These are phyloP conservation scores for Rhypophila decipiens DNA, from an alignment of 495 filamentous ascomycete genomes.

Conservation along the genomic window DNA sequence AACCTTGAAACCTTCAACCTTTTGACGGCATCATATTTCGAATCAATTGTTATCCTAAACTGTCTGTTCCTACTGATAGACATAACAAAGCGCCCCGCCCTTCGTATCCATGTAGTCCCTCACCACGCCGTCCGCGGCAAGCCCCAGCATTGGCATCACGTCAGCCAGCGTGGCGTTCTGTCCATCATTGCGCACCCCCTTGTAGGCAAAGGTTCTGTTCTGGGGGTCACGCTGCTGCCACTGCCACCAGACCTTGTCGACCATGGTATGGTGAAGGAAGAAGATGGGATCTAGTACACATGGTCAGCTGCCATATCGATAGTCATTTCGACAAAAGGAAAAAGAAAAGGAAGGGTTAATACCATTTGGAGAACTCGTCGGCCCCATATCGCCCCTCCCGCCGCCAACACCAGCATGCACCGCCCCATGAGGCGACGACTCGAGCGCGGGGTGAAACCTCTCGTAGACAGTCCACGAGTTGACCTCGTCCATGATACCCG, in stretches of 20 bases:
- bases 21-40: no score
- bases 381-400: conserved; percentile 2
- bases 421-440: neutral
- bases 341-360: neutral
- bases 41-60: no score
- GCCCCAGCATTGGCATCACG: neutral
- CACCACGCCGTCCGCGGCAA: neutral
- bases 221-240: conserved; percentile 1
- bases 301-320: neutral
- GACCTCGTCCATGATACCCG: neutral
- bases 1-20: no score
- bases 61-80: neutral
- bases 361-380: conserved; percentile 2
- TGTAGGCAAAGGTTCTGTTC: neutral
- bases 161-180: conserved; percentile 1
- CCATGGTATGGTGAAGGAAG: conserved; percentile 4
- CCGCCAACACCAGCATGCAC: neutral
- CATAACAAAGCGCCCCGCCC: neutral
- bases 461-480: neutral
- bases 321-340: neutral
- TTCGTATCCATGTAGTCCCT: neutral
- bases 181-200: neutral
- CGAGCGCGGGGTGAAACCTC: neutral
- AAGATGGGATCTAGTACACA: conserved; percentile 3
- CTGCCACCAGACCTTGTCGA: conserved; percentile 6